Evolutionary conservation across 2,329 filamentous ascomycete species (phyloP), one percentile per base, ranked within the genome.

Genomic region (Talaromyces sp.): DNA sequence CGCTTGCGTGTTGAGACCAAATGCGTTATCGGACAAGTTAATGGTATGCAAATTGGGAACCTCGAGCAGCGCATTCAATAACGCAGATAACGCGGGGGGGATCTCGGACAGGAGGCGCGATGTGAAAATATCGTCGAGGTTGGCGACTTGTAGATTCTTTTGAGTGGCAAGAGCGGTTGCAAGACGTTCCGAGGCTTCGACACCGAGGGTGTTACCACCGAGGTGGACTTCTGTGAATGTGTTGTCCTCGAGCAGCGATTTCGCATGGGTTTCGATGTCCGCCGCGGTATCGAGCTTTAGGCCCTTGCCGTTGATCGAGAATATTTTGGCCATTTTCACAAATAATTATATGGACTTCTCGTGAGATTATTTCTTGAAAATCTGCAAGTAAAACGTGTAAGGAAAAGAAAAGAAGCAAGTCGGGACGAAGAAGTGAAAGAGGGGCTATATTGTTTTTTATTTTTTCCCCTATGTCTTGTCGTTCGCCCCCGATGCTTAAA

Each of bases 71-170:
- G 94, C 90, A 47, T 89, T 93, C 62, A 99, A 88, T 57, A 99
- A 88, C 65, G 87, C 88, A 54, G 90, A 91, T 63, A 99, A 87
- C 8, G 95, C 94, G 69, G 90, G 89, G 57, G 95, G 95, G 68
- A 99, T 99, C 78, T 99, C 95, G 78, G 88, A 90, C 68, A 98
- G 88, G 54, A 98, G 87, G 70, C 95, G 92, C 37, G 91, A 92
- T 66, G 95, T 99, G 83, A 98, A 99, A 82, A 99, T 97, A 78
- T 99, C 95, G 77, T 93, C 93, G 65, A 99, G 84, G 81, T 97
- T 96, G 74, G 91, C 93, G 74, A 89, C 83, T 68, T 90, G 86
- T 48, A 97, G 84, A 68, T 84, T 89, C 81, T 92, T 92, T 82
- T 98, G 96, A 64, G 90, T 91, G 67, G 89, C 86, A 64, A 99